A percentile compares a stretch with the other conserved stretches of the same genome.
Evolutionary conservation across 73 alveolate genomes (phyloP).

Genomic region (Stentor coeruleus): DNA sequence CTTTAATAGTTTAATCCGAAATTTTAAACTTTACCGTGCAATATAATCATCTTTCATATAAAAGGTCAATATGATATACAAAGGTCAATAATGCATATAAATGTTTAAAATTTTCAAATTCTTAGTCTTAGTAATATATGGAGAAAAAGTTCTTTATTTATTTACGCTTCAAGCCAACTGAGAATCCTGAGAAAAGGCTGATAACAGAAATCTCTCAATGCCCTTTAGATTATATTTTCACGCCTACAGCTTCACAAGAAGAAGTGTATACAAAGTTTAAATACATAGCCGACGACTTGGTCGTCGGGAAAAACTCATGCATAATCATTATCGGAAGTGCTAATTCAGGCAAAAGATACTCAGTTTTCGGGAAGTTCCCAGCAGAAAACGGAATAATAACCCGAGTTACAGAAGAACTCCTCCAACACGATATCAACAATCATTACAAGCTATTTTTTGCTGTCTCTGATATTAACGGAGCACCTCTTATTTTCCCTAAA

Average conservation of each 20-base stretch:
- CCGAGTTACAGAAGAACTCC: not conserved
- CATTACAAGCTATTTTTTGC: not conserved
- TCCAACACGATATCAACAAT: not conserved
- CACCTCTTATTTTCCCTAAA: not conserved
- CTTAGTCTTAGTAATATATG: too few relatives aligned
- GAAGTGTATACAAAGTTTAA: constrained; percentile 37
- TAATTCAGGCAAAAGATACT: not conserved
- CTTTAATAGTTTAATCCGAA: too few relatives aligned
- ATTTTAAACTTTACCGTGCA: too few relatives aligned
- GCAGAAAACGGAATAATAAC: not conserved
- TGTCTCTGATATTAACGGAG: not conserved
- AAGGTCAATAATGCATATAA: too few relatives aligned
- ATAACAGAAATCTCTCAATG: not conserved
- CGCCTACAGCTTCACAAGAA: constrained; percentile 51
- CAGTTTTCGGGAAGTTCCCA: not conserved
- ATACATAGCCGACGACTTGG: not conserved
- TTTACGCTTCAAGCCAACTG: not conserved
- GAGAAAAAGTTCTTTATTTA: not conserved
- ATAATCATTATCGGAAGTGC: not conserved
- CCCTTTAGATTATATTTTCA: constrained; percentile 17
- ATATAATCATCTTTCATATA: too few relatives aligned
- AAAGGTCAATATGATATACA: too few relatives aligned
- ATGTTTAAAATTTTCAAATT: too few relatives aligned
- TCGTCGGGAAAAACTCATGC: not conserved
- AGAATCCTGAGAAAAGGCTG: not conserved